Conservation (phyloP, 2,329 filamentous ascomycete species). For the Chalara sp. region DNA sequence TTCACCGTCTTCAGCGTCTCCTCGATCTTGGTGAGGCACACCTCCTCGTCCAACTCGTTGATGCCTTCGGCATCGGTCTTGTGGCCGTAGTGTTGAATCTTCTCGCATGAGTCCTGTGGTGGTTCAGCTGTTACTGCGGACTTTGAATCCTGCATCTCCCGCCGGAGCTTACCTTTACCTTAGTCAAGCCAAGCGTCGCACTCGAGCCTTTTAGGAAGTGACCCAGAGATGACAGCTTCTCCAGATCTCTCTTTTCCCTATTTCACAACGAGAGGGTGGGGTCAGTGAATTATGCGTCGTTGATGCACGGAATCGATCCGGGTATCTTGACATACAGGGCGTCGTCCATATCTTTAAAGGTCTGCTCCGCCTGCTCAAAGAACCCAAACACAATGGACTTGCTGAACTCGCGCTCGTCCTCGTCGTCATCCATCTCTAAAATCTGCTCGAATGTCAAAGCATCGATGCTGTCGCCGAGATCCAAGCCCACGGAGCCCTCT, state of each 20-base stretch:
- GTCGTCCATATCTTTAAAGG: constrained; percentile 77
- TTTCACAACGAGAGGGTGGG: constrained; percentile 1
- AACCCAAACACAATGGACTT: constrained; percentile 84
- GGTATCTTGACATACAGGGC: constrained; percentile 60
- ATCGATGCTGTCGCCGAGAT: constrained; percentile 74
- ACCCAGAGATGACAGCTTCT: constrained; percentile 73
- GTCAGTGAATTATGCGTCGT: background rate
- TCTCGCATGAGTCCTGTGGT: constrained; percentile 56
- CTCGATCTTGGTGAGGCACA: constrained; percentile 63
- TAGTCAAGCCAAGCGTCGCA: constrained; percentile 82
- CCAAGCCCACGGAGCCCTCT: constrained; percentile 29
- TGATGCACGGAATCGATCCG: too few relatives aligned
- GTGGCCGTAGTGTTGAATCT: constrained; percentile 90
- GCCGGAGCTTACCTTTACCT: constrained; percentile 67
- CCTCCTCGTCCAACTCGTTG: constrained; percentile 57
- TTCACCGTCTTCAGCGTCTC: constrained; percentile 67
- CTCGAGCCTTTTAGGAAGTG: constrained; percentile 98
- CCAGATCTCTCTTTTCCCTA: constrained; percentile 63
- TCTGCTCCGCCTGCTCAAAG: constrained; percentile 83
- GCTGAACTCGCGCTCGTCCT: constrained; percentile 80
- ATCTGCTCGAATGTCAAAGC: constrained; percentile 83
- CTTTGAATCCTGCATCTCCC: too few relatives aligned
- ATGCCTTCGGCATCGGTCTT: constrained; percentile 72
- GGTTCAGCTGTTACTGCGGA: background rate
- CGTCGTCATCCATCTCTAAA: constrained; percentile 95